A percentile compares a stretch with the other conserved stretches of the same genome.
These are phyloP conservation scores for Favolaschia claudopus DNA, from an alignment of 768 basidiomycete genomes.

Conservation along the genomic window DNA sequence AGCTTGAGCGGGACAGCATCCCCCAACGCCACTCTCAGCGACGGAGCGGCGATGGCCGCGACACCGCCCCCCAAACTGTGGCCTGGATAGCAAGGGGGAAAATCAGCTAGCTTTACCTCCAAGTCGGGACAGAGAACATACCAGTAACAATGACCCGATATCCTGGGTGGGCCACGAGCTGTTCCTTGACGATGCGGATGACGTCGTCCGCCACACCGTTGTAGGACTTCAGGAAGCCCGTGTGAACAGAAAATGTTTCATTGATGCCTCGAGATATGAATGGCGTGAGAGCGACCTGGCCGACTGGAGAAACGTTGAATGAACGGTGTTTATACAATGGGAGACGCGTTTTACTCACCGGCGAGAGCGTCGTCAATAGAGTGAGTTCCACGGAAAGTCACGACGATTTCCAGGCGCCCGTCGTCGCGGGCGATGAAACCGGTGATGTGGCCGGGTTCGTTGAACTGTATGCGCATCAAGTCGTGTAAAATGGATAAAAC, in stretches of 20 bases:
- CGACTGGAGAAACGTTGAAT: background rate
- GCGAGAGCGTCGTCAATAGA: background rate
- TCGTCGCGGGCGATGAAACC: conserved; percentile 34
- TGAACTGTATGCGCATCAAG: background rate
- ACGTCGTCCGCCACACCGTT: conserved; percentile 6
- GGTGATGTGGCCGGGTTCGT: conserved; percentile 16
- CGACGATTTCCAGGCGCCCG: conserved; percentile 27
- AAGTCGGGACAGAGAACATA: background rate
- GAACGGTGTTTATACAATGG: background rate
- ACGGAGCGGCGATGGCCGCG: conserved; percentile 29
- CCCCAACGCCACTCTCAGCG: conserved; percentile 24
- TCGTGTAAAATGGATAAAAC: background rate
- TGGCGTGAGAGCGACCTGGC: background rate
- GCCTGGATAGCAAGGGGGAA: too few relatives aligned
- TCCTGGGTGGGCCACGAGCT: background rate
- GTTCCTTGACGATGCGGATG: background rate
- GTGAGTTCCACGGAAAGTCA: conserved; percentile 31
- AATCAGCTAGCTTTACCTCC: too few relatives aligned
- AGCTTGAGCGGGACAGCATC: background rate
- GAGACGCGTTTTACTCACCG: background rate
- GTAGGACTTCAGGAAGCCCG: conserved; percentile 8
- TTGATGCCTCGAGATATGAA: background rate
- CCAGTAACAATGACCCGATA: conserved; percentile 27
- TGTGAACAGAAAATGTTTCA: background rate
- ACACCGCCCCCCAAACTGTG: conserved; percentile 34